phyloP scores from a whole-genome alignment of 164 flowering plant species.

The Piper betle region DNA sequence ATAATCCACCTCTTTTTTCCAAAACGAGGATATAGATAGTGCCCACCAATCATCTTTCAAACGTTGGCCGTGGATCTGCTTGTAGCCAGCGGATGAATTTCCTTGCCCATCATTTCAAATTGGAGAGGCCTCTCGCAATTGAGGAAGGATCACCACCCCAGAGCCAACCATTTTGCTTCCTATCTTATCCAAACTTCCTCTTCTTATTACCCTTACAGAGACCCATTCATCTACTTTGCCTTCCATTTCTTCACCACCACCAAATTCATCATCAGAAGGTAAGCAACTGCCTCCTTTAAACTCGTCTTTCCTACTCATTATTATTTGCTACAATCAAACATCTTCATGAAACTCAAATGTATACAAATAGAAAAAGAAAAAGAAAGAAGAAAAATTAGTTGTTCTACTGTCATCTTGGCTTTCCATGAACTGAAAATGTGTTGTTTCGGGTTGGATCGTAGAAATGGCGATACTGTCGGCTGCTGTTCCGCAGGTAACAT shows the following conservation, averaged over 20 bases:
- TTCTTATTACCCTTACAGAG: slow-evolving; percentile 10
- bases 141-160: slow-evolving; percentile 5
- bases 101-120: background rate
- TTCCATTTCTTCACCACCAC: background rate
- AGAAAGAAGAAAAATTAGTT: no score
- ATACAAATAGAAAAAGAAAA: background rate
- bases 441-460: slow-evolving; percentile 1
- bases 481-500: slow-evolving; percentile 14
- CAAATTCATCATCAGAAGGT: slow-evolving; percentile 8
- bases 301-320: background rate
- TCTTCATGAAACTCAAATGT: background rate
- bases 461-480: slow-evolving; percentile 36
- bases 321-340: background rate
- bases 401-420: background rate
- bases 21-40: no score
- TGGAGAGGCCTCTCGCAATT: background rate
- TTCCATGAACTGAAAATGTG: background rate
- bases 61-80: no score
- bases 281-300: background rate
- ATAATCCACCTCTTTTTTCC: no score
- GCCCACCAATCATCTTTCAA: no score
- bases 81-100: no score
- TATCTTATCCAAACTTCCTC: slow-evolving; percentile 26
- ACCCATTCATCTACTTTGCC: slow-evolving; percentile 8
- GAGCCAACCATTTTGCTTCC: slow-evolving; percentile 20